Conservation (phyloP, 2,329 filamentous ascomycete genomes). For the Aspergillus neoniger region DNA sequence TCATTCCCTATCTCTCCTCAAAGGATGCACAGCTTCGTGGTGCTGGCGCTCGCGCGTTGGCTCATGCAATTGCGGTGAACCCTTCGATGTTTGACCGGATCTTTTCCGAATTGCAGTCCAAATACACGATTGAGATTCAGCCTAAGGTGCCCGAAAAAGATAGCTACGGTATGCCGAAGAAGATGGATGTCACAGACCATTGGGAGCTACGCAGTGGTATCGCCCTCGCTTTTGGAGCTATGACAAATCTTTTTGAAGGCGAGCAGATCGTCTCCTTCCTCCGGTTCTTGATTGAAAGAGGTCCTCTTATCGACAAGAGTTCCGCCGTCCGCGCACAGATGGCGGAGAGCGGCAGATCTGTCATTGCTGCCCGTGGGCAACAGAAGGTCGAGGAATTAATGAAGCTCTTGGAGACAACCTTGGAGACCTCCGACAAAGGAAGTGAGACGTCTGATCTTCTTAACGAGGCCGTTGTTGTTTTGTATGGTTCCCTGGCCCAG, state of each 20-base stretch:
- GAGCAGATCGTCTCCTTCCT: slow-evolving; percentile 75
- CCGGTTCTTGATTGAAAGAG: slow-evolving; percentile 79
- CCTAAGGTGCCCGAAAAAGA: slow-evolving; percentile 82
- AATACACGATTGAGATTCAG: slow-evolving; percentile 78
- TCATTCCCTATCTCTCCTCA: slow-evolving; percentile 77
- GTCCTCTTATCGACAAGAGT: slow-evolving; percentile 83
- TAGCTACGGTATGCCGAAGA: slow-evolving; percentile 91
- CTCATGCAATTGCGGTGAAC: slow-evolving; percentile 68
- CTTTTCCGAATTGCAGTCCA: slow-evolving; percentile 65
- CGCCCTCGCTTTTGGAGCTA: slow-evolving; percentile 80
- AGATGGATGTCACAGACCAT: slow-evolving; percentile 80
- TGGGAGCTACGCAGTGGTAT: slow-evolving; percentile 93
- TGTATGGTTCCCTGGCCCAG: slow-evolving; percentile 90
- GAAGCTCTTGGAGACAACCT: slow-evolving; percentile 82
- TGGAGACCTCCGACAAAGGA: slow-evolving; percentile 82
- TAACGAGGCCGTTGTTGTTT: slow-evolving; percentile 95
- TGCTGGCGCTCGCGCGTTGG: slow-evolving; percentile 78
- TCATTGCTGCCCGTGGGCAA: slow-evolving; percentile 80
- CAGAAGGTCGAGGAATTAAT: slow-evolving; percentile 84
- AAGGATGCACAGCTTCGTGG: slow-evolving; percentile 79
- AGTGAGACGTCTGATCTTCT: slow-evolving; percentile 82
- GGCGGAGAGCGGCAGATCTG: slow-evolving; percentile 81
- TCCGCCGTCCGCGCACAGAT: slow-evolving; percentile 79
- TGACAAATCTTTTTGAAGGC: slow-evolving; percentile 69
- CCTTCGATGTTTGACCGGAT: slow-evolving; percentile 62